phyloP scores from a whole-genome alignment of 768 basidiomycete genomes.

The Tylopilus balloui region DNA sequence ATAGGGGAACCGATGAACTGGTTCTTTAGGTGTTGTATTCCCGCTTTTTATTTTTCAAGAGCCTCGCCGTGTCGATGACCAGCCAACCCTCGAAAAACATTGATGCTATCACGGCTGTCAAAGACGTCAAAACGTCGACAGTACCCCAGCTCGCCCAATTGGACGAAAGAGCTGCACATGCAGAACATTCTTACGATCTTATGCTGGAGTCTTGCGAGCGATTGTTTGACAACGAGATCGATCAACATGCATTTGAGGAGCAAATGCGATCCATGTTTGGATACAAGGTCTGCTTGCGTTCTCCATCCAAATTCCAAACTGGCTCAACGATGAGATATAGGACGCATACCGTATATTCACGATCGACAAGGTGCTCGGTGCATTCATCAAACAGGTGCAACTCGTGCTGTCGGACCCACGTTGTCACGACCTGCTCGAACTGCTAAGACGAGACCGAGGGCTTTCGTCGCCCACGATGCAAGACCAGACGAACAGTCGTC shows the following conservation, averaged over 20 bases:
- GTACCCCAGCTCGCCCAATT: constrained; percentile 26
- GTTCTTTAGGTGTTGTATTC: constrained; percentile 68
- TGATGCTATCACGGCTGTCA: constrained; percentile 13
- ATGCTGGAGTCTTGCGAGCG: constrained; percentile 84
- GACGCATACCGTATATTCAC: constrained; percentile 89
- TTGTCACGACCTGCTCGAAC: constrained; percentile 68
- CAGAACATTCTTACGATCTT: constrained; percentile 74
- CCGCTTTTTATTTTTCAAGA: constrained; percentile 76
- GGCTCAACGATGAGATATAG: constrained; percentile 32
- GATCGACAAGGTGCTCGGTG: constrained; percentile 84
- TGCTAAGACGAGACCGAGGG: constrained; percentile 64
- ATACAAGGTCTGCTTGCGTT: constrained; percentile 48
- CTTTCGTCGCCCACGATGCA: constrained; percentile 58
- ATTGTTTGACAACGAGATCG: constrained; percentile 89
- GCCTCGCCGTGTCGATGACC: constrained; percentile 49
- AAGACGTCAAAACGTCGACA: constrained; percentile 29
- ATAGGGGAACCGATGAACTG: constrained; percentile 1
- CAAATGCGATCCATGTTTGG: constrained; percentile 85
- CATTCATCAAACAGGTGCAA: constrained; percentile 88
- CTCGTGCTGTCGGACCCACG: constrained; percentile 61
- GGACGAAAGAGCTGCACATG: constrained; percentile 39
- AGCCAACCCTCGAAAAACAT: constrained; percentile 19
- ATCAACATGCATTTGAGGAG: constrained; percentile 85
- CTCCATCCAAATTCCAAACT: background rate
- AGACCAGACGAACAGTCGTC: constrained; percentile 64